Evolutionary conservation across 768 basidiomycete species (phyloP), one percentile per base, ranked within the genome.

Genomic region (Amanita subjunquillea): DNA sequence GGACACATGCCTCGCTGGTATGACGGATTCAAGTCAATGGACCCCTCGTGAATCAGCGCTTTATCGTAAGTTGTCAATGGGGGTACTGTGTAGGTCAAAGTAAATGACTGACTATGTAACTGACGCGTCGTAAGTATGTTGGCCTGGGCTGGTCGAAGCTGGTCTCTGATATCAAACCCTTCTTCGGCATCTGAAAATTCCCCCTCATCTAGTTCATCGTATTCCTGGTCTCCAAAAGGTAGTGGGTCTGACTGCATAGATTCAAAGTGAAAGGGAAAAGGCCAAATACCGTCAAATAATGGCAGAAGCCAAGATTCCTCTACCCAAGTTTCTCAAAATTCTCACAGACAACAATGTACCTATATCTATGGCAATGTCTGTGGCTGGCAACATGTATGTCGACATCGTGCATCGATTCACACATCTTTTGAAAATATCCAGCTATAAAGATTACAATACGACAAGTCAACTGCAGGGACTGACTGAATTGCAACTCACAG

Each of bases 401-500:
- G 4, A 36, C 10, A 22, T 42, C 12, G 10, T n/a, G 44, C 25
- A 8, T 27, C 25, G 13, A 13, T 23, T 3, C 23, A 0, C 41
- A 42, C 23, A 22, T 7, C 22, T 3, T 22, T 42, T 42, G 20
- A 34, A 34, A 42, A 12, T 23, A 42, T 42, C 41, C 20, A 91
- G 88, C 56, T 91, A 87, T 67, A 88, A 85, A 60, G 72, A 79
- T 22, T 76, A 74, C 61, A 83, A 82, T 58, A 85, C 87, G 0
- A 74, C 79, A 4, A 64, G 72, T 15, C 71, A 74, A 57, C 75
- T 92, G 7, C 64, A 68, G 2, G 70, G 72, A 50, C 68, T 93
- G 32, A 80, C 76, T 27, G 79, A 88, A 48, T 56, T 69, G 10
- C 82, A 80, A 59, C 73, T 93, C 20, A 67, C 68, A 15, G 68